phyloP scores from a whole-genome alignment of 179 eudicot species.

The Beta corolliflora region DNA sequence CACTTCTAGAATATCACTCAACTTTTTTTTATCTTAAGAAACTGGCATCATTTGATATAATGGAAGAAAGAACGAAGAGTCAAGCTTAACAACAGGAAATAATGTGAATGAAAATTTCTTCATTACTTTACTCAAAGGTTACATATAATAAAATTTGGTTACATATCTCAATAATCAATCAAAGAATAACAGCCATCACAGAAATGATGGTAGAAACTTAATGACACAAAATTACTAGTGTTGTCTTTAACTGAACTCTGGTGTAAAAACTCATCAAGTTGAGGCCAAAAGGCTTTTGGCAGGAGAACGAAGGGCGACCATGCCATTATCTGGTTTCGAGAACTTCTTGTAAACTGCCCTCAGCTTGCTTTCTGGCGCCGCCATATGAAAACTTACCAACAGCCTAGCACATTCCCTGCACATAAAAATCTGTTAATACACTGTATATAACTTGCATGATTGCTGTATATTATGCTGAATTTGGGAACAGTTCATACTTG shows the following conservation, averaged over 20 bases:
- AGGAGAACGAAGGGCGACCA: constrained; percentile 60
- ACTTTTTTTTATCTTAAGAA: too few relatives aligned
- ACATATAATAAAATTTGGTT: background rate
- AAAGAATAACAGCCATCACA: constrained; percentile 6
- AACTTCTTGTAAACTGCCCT: constrained; percentile 64
- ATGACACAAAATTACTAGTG: background rate
- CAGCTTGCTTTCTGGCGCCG: constrained; percentile 56
- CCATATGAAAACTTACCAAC: constrained; percentile 56
- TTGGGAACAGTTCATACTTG: constrained; percentile 31
- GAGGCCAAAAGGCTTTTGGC: constrained; percentile 60
- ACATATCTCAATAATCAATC: background rate
- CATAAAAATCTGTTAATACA: background rate
- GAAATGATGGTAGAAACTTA: background rate
- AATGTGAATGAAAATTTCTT: background rate
- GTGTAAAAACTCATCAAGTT: constrained; percentile 9
- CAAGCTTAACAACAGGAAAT: background rate
- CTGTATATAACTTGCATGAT: background rate
- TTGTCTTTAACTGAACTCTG: constrained; percentile 12
- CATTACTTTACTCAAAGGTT: background rate
- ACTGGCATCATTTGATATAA: too few relatives aligned
- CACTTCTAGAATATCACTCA: background rate
- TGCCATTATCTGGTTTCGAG: constrained; percentile 47
- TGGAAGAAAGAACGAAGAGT: background rate
- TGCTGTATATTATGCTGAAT: background rate
- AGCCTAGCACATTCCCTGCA: constrained; percentile 69